phyloP scores from a whole-genome alignment of 148 eudicot genomes.

The Arctostaphylos glauca region DNA sequence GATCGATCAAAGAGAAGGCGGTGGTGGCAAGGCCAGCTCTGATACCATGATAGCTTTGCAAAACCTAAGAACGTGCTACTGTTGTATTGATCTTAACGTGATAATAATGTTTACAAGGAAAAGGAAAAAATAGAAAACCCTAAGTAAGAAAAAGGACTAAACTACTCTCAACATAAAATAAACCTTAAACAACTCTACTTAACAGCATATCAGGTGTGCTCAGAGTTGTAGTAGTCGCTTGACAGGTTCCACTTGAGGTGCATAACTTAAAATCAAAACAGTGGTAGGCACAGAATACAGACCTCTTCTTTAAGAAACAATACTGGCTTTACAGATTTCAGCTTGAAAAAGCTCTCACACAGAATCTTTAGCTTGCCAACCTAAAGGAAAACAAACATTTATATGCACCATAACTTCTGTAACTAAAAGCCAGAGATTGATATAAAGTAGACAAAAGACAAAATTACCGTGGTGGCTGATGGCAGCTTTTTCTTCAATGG shows the following conservation, averaged over 20 bases:
- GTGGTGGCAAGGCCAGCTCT: too few species aligned
- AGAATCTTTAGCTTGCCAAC: slow-evolving; percentile 97
- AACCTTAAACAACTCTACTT: too few species aligned
- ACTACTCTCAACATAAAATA: too few species aligned
- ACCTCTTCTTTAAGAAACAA: slow-evolving; percentile 88
- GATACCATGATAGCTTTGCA: too few species aligned
- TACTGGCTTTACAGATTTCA: slow-evolving; percentile 61
- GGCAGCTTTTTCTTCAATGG: slow-evolving; percentile 80
- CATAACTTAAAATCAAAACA: background rate
- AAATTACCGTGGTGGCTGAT: slow-evolving; percentile 61
- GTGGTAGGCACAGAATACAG: slow-evolving; percentile 15
- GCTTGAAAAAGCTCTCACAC: slow-evolving; percentile 87
- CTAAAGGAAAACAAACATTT: slow-evolving; percentile 25
- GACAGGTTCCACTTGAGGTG: background rate
- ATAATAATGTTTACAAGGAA: too few species aligned
- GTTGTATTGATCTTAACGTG: too few species aligned
- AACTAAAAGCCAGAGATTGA: background rate
- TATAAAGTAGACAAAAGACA: background rate
- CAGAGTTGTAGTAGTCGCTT: background rate
- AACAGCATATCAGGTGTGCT: background rate
- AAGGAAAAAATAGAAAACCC: too few species aligned
- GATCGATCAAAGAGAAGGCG: too few species aligned
- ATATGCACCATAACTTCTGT: background rate
- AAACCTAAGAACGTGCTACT: too few species aligned
- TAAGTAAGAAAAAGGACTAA: too few species aligned